Evolutionary conservation across 2,329 filamentous ascomycete genomes (phyloP), one percentile per base, ranked within the genome.

Genomic region (Septoria petroselini): DNA sequence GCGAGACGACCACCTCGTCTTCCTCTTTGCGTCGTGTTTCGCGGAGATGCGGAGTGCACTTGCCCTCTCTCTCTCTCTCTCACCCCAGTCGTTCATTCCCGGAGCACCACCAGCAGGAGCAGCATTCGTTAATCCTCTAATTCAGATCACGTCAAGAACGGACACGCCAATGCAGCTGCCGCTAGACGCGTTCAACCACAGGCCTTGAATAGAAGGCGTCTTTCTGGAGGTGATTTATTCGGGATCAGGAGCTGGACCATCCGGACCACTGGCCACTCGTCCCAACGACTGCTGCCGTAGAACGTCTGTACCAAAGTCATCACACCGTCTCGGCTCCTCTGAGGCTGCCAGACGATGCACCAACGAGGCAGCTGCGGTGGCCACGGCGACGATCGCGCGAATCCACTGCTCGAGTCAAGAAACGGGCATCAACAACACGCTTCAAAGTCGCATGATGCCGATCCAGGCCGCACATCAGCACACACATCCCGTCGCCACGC

Each of bases 391-490:
- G 45, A 50, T 42, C 35, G 15, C 31, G 25, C 34, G 34, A 37
- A 18, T 8, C 31, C 38, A 18, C 15, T 40, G 31, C 33, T 14
- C 44, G 44, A 52, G 50, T 48, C 50, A 48, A 42, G 50, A 34
- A 29, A 39, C 48, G 54, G 43, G 50, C 50, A 57, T 33, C 52
- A 54, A 50, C 52, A 54, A 50, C 52, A 51, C 46, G 29, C 18
- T 25, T 27, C 21, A 41, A 31, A 46, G 23, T 42, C 42, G 47
- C 50, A 43, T 23, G 15, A 41, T 52, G 55, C 52, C 51, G 39
- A 50, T 53, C 52, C 50, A 53, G 30, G 48, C 18, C 50, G 25
- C 23, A 25, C 41, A 44, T 31, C 45, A 15, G 25, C 25, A 43
- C 35, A 43, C 44, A 48, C 49, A 34, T 40, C 48, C n/a, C 33